Evolutionary conservation across 202 grass and related monocot species (phyloP).

Genomic region (Setaria italica): DNA sequence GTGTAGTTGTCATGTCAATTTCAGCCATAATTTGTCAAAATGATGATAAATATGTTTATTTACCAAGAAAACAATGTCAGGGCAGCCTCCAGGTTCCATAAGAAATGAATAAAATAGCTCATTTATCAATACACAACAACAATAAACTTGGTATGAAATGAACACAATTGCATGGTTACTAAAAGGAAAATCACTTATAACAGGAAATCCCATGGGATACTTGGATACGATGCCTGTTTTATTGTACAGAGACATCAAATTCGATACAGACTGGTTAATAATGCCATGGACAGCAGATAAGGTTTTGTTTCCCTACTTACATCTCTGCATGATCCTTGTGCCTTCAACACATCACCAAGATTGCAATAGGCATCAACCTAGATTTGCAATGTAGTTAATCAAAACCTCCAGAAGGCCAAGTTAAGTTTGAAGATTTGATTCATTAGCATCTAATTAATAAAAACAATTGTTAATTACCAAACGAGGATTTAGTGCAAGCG

Average conservation of each 20-base stretch:
- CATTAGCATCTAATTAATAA: background rate
- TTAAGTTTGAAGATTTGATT: constrained; percentile 14
- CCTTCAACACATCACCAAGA: constrained; percentile 56
- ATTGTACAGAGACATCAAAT: background rate
- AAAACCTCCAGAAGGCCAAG: background rate
- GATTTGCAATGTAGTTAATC: background rate
- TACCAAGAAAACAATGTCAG: constrained; percentile 6
- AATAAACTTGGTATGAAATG: background rate
- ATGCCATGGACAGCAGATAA: background rate
- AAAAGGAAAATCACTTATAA: background rate
- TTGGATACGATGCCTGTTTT: background rate
- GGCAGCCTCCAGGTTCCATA: background rate
- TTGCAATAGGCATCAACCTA: constrained; percentile 52
- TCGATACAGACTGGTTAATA: background rate
- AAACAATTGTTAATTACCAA: constrained; percentile 33
- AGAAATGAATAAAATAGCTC: constrained; percentile 9
- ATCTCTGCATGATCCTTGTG: constrained; percentile 46
- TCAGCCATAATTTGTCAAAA: background rate
- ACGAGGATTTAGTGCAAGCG: constrained; percentile 57
- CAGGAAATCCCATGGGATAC: background rate
- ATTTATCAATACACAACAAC: background rate
- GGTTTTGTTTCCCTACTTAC: constrained; percentile 16
- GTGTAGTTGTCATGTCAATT: background rate
- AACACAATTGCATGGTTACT: background rate
- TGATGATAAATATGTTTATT: background rate